These are phyloP conservation scores for Guillardia theta DNA, from an alignment of 78 protist genomes.

Conservation along the genomic window DNA sequence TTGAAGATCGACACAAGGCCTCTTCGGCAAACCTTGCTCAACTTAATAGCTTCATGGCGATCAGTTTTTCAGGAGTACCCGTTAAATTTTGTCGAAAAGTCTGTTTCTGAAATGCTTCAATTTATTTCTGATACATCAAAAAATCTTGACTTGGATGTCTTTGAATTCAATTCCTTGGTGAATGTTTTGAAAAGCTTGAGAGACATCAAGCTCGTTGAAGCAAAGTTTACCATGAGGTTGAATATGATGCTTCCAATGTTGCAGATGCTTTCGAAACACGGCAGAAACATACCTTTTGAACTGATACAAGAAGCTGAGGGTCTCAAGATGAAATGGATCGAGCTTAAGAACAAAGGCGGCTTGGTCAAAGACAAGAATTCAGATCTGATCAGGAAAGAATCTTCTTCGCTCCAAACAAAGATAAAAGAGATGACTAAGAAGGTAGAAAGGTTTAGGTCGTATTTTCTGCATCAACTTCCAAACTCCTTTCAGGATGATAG, in stretches of 20 bases:
- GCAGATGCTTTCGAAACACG: slow-evolving; percentile 17
- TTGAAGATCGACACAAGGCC: slow-evolving; percentile 61
- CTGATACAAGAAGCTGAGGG: not conserved
- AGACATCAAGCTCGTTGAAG: not conserved
- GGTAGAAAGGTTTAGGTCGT: too few relatives aligned
- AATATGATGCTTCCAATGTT: not conserved
- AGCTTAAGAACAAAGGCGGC: not conserved
- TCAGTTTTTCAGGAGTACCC: slow-evolving; percentile 45
- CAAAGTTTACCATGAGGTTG: not conserved
- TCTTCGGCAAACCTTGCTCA: slow-evolving; percentile 27
- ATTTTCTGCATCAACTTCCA: too few relatives aligned
- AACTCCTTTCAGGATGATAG: too few relatives aligned
- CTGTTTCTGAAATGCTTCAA: slow-evolving; percentile 7
- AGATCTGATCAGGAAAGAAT: too few relatives aligned
- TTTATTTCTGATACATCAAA: not conserved
- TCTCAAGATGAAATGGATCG: not conserved
- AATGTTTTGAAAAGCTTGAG: slow-evolving; percentile 14
- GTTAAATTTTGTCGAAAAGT: not conserved
- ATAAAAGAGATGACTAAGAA: too few relatives aligned
- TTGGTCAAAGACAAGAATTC: not conserved
- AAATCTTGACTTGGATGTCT: slow-evolving; percentile 15
- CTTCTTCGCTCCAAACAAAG: too few relatives aligned
- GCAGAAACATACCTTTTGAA: not conserved
- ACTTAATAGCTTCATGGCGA: slow-evolving; percentile 48
- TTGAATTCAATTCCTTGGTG: slow-evolving; percentile 33